These are phyloP conservation scores for Gentiana straminea DNA, from an alignment of 257 asterid species.

Conservation along the genomic window DNA sequence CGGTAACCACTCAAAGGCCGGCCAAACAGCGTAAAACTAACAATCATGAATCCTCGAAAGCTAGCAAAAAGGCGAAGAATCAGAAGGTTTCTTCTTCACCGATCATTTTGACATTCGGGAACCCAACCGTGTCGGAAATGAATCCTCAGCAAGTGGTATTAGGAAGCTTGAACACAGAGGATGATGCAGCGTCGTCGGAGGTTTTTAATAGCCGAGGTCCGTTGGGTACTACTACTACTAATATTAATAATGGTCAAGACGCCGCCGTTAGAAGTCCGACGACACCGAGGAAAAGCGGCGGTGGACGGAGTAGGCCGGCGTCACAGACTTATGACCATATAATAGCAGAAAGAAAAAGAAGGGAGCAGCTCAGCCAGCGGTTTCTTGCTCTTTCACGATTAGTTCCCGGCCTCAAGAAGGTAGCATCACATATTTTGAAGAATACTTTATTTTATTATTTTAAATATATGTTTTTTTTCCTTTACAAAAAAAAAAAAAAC, in stretches of 20 bases:
- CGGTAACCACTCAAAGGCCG: neutral
- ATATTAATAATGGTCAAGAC: neutral
- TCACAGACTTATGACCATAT: constrained; percentile 39
- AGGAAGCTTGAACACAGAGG: constrained; percentile 3
- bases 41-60: neutral
- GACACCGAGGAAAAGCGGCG: constrained; percentile 6
- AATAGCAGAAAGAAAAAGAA: constrained; percentile 33
- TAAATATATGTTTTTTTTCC: too few species aligned
- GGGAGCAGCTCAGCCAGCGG: constrained; percentile 31
- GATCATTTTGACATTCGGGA: constrained; percentile 9
- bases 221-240: neutral
- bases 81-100: constrained; percentile 8
- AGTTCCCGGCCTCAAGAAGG: constrained; percentile 45
- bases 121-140: constrained; percentile 4
- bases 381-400: constrained; percentile 29
- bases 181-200: constrained; percentile 9
- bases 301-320: constrained; percentile 26
- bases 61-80: neutral
- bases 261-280: neutral
- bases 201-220: constrained; percentile 5
- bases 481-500: too few species aligned
- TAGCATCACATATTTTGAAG: neutral
- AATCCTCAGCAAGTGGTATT: neutral
- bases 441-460: too few species aligned
- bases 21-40: constrained; percentile 1